A percentile compares a stretch with the other conserved stretches of the same genome.
Evolutionary conservation across 2,329 filamentous ascomycete species (phyloP).

Genomic region (Allantophomopsis lycopodina): DNA sequence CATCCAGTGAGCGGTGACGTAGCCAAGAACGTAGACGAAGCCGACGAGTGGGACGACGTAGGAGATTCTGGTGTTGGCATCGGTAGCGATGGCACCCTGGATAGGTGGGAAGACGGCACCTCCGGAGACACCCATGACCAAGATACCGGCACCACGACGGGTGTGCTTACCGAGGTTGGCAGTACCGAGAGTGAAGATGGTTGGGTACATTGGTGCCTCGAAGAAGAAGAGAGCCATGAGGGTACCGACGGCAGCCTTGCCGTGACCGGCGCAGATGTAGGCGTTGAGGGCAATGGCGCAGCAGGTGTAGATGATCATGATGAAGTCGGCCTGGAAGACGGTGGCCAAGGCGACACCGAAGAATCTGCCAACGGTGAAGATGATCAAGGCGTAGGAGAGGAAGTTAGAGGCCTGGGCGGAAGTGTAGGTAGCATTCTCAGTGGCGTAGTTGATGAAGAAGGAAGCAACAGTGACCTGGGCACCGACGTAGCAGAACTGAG

Average conservation of each 20-base stretch:
- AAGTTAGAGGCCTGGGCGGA: constrained; percentile 46
- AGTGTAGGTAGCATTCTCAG: constrained; percentile 38
- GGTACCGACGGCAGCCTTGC: constrained; percentile 39
- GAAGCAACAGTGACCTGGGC: constrained; percentile 52
- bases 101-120: constrained; percentile 64
- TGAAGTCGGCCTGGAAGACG: constrained; percentile 28
- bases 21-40: constrained; percentile 6
- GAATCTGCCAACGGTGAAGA: constrained; percentile 62
- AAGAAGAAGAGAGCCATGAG: constrained; percentile 64
- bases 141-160: constrained; percentile 61
- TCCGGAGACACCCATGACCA: constrained; percentile 57
- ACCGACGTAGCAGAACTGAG: constrained; percentile 69
- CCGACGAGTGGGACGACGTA: constrained; percentile 13
- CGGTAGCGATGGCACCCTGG: constrained; percentile 51
- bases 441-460: constrained; percentile 66
- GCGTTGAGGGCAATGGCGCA: constrained; percentile 30
- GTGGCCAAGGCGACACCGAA: constrained; percentile 33
- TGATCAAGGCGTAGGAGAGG: constrained; percentile 61
- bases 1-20: constrained; percentile 15
- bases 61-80: constrained; percentile 7
- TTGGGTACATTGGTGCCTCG: constrained; percentile 69
- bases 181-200: constrained; percentile 66
- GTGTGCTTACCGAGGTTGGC: constrained; percentile 63
- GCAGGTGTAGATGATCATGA: constrained; percentile 53
- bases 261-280: constrained; percentile 9